Conservation (phyloP, 2,329 filamentous ascomycete genomes). For the Exserohilum turcica region DNA sequence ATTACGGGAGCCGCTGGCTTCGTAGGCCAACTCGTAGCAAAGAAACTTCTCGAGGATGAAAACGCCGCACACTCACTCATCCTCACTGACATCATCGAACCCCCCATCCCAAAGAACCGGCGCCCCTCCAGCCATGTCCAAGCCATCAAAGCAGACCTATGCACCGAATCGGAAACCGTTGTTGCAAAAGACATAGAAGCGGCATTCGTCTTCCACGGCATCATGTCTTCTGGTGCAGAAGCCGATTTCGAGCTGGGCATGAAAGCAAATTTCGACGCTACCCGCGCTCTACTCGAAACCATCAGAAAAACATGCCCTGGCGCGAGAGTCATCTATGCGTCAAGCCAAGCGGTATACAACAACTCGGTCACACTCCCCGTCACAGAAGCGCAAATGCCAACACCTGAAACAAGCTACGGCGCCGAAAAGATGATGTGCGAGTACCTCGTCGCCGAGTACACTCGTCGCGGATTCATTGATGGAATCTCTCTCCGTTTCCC, state of each 20-base stretch:
- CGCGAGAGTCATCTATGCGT: conserved; percentile 62
- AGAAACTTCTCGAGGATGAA: conserved; percentile 56
- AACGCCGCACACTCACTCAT: conserved; percentile 51
- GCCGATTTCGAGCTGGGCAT: conserved; percentile 62
- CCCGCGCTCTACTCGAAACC: conserved; percentile 57
- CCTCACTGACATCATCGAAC: conserved; percentile 61
- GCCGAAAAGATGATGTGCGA: conserved; percentile 65
- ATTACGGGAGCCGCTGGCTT: conserved; percentile 67
- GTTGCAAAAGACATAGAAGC: conserved; percentile 20
- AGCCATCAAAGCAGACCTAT: conserved; percentile 57
- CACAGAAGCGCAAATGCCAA: conserved; percentile 52
- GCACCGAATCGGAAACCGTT: conserved; percentile 27
- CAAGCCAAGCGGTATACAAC: conserved; percentile 65
- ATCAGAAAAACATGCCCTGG: conserved; percentile 58
- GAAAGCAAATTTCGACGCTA: conserved; percentile 63
- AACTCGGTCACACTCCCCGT: conserved; percentile 51
- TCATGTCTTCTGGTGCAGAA: conserved; percentile 67
- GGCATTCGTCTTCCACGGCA: conserved; percentile 64
- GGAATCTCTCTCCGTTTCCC: conserved; percentile 63
- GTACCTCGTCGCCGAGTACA: conserved; percentile 64
- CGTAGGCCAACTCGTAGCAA: conserved; percentile 63
- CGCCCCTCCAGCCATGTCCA: conserved; percentile 47
- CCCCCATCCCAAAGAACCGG: conserved; percentile 54
- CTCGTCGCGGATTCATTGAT: conserved; percentile 60
- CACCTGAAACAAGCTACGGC: conserved; percentile 64